These are phyloP conservation scores for Leccinum incarnatum DNA, from an alignment of 768 basidiomycete genomes.

Conservation along the genomic window DNA sequence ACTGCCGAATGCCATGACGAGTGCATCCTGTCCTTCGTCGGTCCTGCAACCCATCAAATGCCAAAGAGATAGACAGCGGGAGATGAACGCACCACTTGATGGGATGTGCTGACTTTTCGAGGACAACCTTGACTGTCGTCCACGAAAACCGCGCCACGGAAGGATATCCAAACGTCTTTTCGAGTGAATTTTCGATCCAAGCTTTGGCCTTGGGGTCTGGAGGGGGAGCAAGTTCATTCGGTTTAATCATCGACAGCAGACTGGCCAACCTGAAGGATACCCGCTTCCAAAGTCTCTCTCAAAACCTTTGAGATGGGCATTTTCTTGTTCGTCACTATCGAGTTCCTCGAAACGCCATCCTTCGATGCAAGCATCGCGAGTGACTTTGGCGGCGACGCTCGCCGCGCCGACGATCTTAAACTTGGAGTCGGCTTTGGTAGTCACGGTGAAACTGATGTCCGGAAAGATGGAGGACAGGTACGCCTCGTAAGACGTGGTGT, in stretches of 20 bases:
- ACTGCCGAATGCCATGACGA: slow-evolving; percentile 71
- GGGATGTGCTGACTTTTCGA: slow-evolving; percentile 77
- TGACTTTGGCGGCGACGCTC: slow-evolving; percentile 97
- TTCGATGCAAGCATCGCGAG: slow-evolving; percentile 86
- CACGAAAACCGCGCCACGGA: slow-evolving; percentile 91
- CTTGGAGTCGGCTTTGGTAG: slow-evolving; percentile 90
- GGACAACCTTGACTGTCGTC: slow-evolving; percentile 83
- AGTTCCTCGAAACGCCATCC: slow-evolving; percentile 80
- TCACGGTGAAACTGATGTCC: slow-evolving; percentile 82
- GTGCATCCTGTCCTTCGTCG: slow-evolving; percentile 78
- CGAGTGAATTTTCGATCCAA: slow-evolving; percentile 74
- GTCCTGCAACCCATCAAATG: slow-evolving; percentile 48
- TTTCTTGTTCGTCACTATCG: slow-evolving; percentile 16
- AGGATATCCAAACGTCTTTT: slow-evolving; percentile 92
- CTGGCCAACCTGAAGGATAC: slow-evolving; percentile 75
- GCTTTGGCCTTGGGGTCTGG: slow-evolving; percentile 89
- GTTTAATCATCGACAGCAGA: not conserved
- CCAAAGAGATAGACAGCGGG: not conserved
- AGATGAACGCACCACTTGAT: slow-evolving; percentile 67
- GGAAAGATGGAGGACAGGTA: slow-evolving; percentile 82
- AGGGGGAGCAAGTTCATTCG: not conserved
- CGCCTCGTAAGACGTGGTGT: slow-evolving; percentile 78
- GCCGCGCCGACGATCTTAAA: slow-evolving; percentile 98
- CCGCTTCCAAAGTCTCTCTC: slow-evolving; percentile 65
- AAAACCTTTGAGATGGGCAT: slow-evolving; percentile 26